Evolutionary conservation across 2,329 filamentous ascomycete species (phyloP).

Genomic region (Scleromitrula shiraiana): DNA sequence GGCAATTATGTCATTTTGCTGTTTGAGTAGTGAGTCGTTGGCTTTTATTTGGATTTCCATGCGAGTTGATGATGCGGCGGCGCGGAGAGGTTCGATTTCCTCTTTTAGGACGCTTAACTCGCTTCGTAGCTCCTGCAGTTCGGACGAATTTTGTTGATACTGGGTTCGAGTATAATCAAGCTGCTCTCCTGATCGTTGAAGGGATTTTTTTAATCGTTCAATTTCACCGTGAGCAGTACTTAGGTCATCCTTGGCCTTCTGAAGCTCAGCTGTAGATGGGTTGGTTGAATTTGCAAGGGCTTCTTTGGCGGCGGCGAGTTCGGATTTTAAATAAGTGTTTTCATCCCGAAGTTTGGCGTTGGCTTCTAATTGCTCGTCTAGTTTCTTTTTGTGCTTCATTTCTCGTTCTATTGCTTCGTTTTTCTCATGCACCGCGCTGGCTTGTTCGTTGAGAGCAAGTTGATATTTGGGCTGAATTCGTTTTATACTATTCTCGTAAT

Average conservation of each 20-base stretch:
- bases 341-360: constrained; percentile 23
- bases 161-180: constrained; percentile 23
- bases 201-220: constrained; percentile 18
- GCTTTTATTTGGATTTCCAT: constrained; percentile 26
- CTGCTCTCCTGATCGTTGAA: constrained; percentile 17
- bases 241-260: constrained; percentile 34
- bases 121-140: constrained; percentile 13
- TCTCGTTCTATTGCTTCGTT: constrained; percentile 18
- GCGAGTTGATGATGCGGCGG: constrained; percentile 21
- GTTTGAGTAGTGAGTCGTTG: constrained; percentile 11
- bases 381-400: constrained; percentile 13
- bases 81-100: constrained; percentile 13
- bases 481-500: constrained; percentile 37
- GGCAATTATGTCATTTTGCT: constrained; percentile 27
- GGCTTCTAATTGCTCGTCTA: constrained; percentile 16
- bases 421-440: constrained; percentile 38
- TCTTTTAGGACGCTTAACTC: constrained; percentile 17
- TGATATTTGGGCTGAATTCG: constrained; percentile 41
- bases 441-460: constrained; percentile 44
- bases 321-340: constrained; percentile 13
- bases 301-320: constrained; percentile 23
- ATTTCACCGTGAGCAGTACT: constrained; percentile 14
- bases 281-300: constrained; percentile 27
- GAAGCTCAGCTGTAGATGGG: constrained; percentile 34
- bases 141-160: constrained; percentile 26